Evolutionary conservation across 306 rosid genomes (phyloP), one percentile per base, ranked within the genome.

Genomic region (Senna siamea): DNA sequence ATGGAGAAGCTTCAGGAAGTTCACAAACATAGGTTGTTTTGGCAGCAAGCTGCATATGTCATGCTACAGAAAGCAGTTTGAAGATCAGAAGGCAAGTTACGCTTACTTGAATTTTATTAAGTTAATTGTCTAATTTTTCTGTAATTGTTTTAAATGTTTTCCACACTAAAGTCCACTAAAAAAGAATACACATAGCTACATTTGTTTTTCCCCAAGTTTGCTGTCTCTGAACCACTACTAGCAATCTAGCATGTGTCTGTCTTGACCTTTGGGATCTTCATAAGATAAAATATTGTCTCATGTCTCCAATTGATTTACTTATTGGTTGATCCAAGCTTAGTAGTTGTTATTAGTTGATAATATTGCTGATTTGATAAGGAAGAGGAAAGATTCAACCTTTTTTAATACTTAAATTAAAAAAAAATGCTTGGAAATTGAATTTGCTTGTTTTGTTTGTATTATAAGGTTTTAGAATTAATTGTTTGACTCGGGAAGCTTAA

Each of bases 31-130:
- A 26, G 5, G 41, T 56, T 69, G 22, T 30, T 70, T 59, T 44
- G 59, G 6, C 54, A 19, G 47, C 30, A 34, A 20, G 55, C 9
- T 62, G 65, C 19, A 48, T 50, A 62, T 4, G 70, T 72, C 52
- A 69, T 78, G 17, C 62, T 63, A 44, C 6, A 9, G 20, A 65
- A 66, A 65, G 57, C 53, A 34, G 43, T 55, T 62, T 48, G 75
- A 64, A 73, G 60, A 73, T 72, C 14, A 22, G 7, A 32, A 73
- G 72, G 78, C 72, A 64, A 73, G 87, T 76, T 48, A 37, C 41
- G 38, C 17, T 79, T 52, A 38, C 47, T 37, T 20, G 17, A 60
- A 62, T 5, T 60, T 66, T 41, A 54, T 28, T 20, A 2, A 26
- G 40, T 58, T 58, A 30, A 12, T 43, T 52, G 14, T 44, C 37